Evolutionary conservation across 768 basidiomycete species (phyloP), one percentile per base, ranked within the genome.

Genomic region (Hebeloma cylindrosporum): DNA sequence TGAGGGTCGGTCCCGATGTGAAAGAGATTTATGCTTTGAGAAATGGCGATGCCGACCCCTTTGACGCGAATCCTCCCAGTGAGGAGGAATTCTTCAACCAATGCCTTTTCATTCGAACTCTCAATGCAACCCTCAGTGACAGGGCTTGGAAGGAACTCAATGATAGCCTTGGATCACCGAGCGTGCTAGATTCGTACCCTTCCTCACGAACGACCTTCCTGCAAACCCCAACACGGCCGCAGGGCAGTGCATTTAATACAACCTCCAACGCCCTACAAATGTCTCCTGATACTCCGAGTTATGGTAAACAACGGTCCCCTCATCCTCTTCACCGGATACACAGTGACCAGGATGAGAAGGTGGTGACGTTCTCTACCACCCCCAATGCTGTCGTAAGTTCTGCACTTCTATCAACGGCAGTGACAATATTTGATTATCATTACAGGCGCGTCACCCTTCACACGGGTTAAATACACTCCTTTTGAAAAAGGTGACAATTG

Each of bases 1-100:
- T 32, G 3, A 46, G 35, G 11, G 35, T 29, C 6, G 50, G 50
- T n/a, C 50, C 50, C n/a, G 43, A 34, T 21, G 7, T 14, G n/a
- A 14, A 23, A 3, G 48, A 49, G 22, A 44, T 27, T 7, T 29
- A 49, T 3, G 42, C 26, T 7, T 18, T 43, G 35, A 42, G 35
- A 10, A 20, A 16, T 7, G 7, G 18, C 3, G 5, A 35, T 13
- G n/a, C n/a, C n/a, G 31, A 18, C 7, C 13, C 7, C 20, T 14
- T 20, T 16, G 18, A 16, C n/a, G n/a, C n/a, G n/a, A n/a, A n/a
- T 6, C 14, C 23, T 8, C 7, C 11, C 11, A 29, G 31, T 16
- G 32, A 33, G 13, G 22, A 26, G 2, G 18, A n/a, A 18, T 31
- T 26, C 2, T 5, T 27, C 16, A 43, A 50, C 37, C 48, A 50